A percentile compares a stretch with the other conserved stretches of the same genome.
phyloP scores from a whole-genome alignment of 169 alveolate species.

The Theileria orientalis region DNA sequence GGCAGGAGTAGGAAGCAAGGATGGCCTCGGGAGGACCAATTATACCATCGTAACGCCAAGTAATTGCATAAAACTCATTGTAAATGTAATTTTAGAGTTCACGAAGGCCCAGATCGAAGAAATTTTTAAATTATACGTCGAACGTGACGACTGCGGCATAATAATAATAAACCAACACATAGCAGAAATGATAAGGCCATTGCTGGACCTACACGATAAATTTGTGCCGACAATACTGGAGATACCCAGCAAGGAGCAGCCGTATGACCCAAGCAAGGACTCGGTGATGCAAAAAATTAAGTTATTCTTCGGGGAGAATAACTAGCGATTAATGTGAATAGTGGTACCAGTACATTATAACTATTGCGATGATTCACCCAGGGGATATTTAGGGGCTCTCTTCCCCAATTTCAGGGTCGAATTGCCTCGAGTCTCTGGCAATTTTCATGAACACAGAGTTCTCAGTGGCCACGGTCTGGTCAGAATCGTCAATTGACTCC shows the following conservation, averaged over 20 bases:
- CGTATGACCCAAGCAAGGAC: constrained; percentile 76
- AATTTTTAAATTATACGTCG: constrained; percentile 66
- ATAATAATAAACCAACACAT: constrained; percentile 74
- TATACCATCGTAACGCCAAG: constrained; percentile 72
- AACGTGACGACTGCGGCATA: constrained; percentile 71
- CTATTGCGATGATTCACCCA: not conserved
- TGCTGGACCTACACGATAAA: constrained; percentile 67
- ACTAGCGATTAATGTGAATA: constrained; percentile 11
- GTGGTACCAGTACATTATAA: not conserved
- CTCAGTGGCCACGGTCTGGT: constrained; percentile 26
- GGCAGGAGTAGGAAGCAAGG: constrained; percentile 77
- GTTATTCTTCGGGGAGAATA: constrained; percentile 70
- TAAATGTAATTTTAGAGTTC: constrained; percentile 50
- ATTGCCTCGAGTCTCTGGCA: constrained; percentile 56
- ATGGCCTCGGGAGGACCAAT: constrained; percentile 72
- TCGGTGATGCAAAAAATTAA: constrained; percentile 71
- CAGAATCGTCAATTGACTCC: constrained; percentile 22
- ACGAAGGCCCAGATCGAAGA: constrained; percentile 71
- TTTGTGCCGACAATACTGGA: constrained; percentile 73
- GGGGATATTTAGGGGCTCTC: not conserved
- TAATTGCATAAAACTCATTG: constrained; percentile 22
- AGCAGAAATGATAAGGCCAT: constrained; percentile 70
- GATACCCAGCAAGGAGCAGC: constrained; percentile 76
- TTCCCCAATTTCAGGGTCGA: constrained; percentile 45
- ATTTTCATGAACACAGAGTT: constrained; percentile 49